phyloP scores from a whole-genome alignment of 208 protist genomes.

The Trypanosoma lewisi region DNA sequence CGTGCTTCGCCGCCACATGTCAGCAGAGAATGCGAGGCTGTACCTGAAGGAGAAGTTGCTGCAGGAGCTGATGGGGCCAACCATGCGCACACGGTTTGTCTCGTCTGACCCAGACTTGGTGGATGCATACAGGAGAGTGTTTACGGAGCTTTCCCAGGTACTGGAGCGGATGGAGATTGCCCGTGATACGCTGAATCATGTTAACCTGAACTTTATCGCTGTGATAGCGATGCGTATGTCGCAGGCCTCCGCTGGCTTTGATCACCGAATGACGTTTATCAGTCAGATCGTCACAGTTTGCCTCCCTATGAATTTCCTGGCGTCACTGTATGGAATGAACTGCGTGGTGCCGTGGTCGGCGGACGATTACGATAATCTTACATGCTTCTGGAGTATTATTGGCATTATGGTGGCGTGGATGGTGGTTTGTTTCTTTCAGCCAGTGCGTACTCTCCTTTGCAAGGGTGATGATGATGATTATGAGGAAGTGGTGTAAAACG shows the following conservation, averaged over 20 bases:
- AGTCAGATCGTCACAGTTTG: slow-evolving; percentile 81
- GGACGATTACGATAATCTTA: slow-evolving; percentile 48
- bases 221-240: slow-evolving; percentile 86
- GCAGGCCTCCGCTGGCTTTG: slow-evolving; percentile 76
- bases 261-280: slow-evolving; percentile 76
- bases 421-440: slow-evolving; percentile 47
- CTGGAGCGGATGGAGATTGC: slow-evolving; percentile 74
- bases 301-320: slow-evolving; percentile 82
- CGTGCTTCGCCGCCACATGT: slow-evolving; percentile 73
- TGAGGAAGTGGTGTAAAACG: background rate
- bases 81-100: slow-evolving; percentile 72
- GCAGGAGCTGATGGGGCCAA: slow-evolving; percentile 59
- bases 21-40: slow-evolving; percentile 43
- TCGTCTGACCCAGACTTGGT: slow-evolving; percentile 6
- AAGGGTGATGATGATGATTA: background rate
- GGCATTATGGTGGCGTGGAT: slow-evolving; percentile 65
- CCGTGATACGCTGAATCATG: slow-evolving; percentile 78
- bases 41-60: slow-evolving; percentile 83
- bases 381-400: slow-evolving; percentile 65
- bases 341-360: slow-evolving; percentile 75
- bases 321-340: slow-evolving; percentile 90
- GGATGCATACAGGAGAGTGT: slow-evolving; percentile 13
- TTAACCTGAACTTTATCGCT: slow-evolving; percentile 82
- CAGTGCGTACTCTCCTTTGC: slow-evolving; percentile 30
- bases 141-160: slow-evolving; percentile 63